Evolutionary conservation across 2,329 filamentous ascomycete genomes (phyloP), one percentile per base, ranked within the genome.

Genomic region (Rutstroemia sp.): DNA sequence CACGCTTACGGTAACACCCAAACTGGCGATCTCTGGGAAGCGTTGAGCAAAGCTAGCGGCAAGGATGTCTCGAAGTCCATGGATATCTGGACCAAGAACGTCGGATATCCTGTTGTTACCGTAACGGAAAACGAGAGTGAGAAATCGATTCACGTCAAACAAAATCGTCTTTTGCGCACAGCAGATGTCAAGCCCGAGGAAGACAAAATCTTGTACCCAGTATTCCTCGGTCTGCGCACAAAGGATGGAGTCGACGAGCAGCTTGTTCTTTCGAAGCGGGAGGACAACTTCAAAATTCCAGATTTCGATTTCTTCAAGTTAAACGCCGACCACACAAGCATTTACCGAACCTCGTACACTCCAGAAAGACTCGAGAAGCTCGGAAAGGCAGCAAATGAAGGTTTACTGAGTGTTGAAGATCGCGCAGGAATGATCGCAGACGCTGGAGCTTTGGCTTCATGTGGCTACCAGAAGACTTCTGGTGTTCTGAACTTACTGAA

Each of bases 1-100:
- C 92, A 96, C 70, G 90, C 91, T n/a, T 97, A 94, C 69, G 88
- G 90, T 48, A 97, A 97, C 77, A 96, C 92, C 1, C 81, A 90
- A 70, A 97, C 92, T 1, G 83, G 86, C 52, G 92, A 97, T 67
- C 79, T 97, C 23, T 97, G 92, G 92, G 83, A 87, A 57, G 88
- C 92, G 34, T 79, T 97, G 44, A 87, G 86, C 59, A 86, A 92
- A 61, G 92, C 90, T 18, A 96, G 91, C 68, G 92, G 92, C 59
- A 95, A 96, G 75, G 87, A 92, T 52, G 87, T 97, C 16, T 85
- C 90, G 67, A 82, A 89, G 60, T 87, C 96, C 56, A 96, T 96
- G 86, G 87, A 91, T 54, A 90, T 92, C 63, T 97, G 92, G 92
- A 97, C 92, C 52, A 96, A 96, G 79, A 87, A 96, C 67, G 88